These are phyloP conservation scores for Alternaria triticina DNA, from an alignment of 2,329 filamentous ascomycete genomes.

Conservation along the genomic window DNA sequence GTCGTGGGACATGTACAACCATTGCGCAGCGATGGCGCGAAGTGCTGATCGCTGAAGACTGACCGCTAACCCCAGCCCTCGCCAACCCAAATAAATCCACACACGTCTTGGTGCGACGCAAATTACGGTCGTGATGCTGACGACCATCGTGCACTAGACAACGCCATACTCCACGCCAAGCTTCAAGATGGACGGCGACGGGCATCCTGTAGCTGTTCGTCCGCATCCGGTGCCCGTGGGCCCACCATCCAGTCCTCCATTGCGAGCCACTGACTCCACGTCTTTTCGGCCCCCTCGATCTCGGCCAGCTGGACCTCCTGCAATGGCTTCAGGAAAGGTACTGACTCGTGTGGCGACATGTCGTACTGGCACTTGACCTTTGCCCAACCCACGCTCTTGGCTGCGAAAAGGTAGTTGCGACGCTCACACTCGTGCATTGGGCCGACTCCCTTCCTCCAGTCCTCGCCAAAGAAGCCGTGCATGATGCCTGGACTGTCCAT, in stretches of 20 bases:
- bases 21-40: slow-evolving; percentile 11
- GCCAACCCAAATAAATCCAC: slow-evolving; percentile 11
- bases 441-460: slow-evolving; percentile 82
- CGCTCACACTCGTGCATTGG: slow-evolving; percentile 87
- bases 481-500: slow-evolving; percentile 88
- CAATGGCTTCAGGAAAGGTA: slow-evolving; percentile 88
- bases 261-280: slow-evolving; percentile 93
- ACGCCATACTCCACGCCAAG: slow-evolving; percentile 30
- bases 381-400: slow-evolving; percentile 90
- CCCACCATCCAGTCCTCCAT: slow-evolving; percentile 99
- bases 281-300: slow-evolving; percentile 79
- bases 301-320: slow-evolving; percentile 77
- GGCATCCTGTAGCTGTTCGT: slow-evolving; percentile 31
- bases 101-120: slow-evolving; percentile 14
- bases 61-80: slow-evolving; percentile 21
- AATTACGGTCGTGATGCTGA: slow-evolving; percentile 8
- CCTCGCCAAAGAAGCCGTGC: slow-evolving; percentile 95
- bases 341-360: slow-evolving; percentile 78
- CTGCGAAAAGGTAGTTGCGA: slow-evolving; percentile 92
- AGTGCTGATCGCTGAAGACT: slow-evolving; percentile 14
- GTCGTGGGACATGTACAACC: slow-evolving; percentile 1
- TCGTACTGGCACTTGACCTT: slow-evolving; percentile 91
- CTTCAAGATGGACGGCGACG: slow-evolving; percentile 30
- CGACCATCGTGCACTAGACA: slow-evolving; percentile 19
- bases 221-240: slow-evolving; percentile 68